Base-by-base conservation (phyloP, 2,329 filamentous ascomycete genomes). In the Trichoderma sp. region DNA sequence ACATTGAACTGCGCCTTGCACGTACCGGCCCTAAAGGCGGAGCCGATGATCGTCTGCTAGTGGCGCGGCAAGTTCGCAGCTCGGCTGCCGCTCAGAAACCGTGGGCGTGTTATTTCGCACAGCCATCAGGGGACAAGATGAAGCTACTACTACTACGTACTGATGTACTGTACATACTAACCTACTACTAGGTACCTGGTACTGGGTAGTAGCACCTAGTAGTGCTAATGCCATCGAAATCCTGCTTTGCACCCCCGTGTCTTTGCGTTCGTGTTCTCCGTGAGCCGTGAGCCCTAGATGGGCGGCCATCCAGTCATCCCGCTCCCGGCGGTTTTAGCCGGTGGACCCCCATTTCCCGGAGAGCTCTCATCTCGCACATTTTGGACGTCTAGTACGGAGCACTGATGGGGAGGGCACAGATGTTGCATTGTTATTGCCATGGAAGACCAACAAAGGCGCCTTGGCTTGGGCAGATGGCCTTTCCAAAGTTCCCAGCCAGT, bases 1-100 rank as follows among this genome's bases (percentile, higher is more conserved):
- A 10, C 25, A 56, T 29, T 25, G 22, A 25, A 64, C n/a, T 56
- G 27, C 35, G 50, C 61, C 61, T 64, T 56, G 35, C 50, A 56
- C 57, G 54, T 25, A 59, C 53, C 32, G 53, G 67, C 67, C 50
- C 60, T 59, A 65, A 39, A 59, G 54, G 53, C 54, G 67, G 67
- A 66, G 53, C 59, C 27, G 45, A 53, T 45, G 58, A 68, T 68
- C 66, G 48, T 22, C 56, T 67, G n/a, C 61, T 45, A 64, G 61
- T 34, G 34, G 22, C 61, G 19, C 50, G 57, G 57, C 57, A 60
- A 60, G 57, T n/a, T 60, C 10, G 39, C 50, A 64, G 50, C 25
- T 32, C 35, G 35, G 35, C 50, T 64, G 27, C 34, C 22, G 27
- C 29, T 32, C 35, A 19, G 25, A 32, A 53, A 54, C 50, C 25